Evolutionary conservation across 2,329 filamentous ascomycete genomes (phyloP), one percentile per base, ranked within the genome.

Genomic region (Aspergillus fischeri): DNA sequence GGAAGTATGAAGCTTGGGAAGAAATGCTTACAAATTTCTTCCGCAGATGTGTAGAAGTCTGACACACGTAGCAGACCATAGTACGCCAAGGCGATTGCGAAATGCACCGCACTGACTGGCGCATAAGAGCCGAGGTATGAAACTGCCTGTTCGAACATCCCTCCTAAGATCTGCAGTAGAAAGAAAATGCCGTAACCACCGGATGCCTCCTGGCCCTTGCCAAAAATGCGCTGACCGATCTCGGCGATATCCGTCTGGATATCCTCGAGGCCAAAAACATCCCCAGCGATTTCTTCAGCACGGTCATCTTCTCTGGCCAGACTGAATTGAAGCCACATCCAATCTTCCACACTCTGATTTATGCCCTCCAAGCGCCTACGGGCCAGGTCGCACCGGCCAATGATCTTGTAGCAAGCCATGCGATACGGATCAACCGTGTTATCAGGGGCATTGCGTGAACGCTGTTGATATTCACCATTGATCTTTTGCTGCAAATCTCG

Each of bases 331-430:
- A 88, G 69, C 85, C 85, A 88, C 60, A 86, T 79, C 84, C 84
- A 88, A 64, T 88, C 85, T 64, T 87, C 84, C 65, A 86, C 82
- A 35, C 79, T 81, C 67, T 84, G 82, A 45, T 77, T 82, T 59
- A 87, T 79, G 4, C 77, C 75, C 48, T 86, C 83, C 38, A 88
- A 73, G 58, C 77, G 83, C 54, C 83, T 78, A 47, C 80, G 78
- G 50, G 74, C 78, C 57, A 87, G 76, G 61, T 88, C 85, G 68
- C 85, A 87, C 51, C 85, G 91, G 49, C 95, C 94, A 65, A 99
- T 89, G 60, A 99, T 87, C 81, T 99, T 97, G 82, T 97, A 97
- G 73, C 94, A 97, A 50, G 93, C 92, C 86, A 96, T 92, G 54
- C 92, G 87, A 78, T 95, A 99, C 27, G 94, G 94, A 72, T 99